phyloP scores from a whole-genome alignment of 208 protist genomes.

The Leptomonas seymouri region DNA sequence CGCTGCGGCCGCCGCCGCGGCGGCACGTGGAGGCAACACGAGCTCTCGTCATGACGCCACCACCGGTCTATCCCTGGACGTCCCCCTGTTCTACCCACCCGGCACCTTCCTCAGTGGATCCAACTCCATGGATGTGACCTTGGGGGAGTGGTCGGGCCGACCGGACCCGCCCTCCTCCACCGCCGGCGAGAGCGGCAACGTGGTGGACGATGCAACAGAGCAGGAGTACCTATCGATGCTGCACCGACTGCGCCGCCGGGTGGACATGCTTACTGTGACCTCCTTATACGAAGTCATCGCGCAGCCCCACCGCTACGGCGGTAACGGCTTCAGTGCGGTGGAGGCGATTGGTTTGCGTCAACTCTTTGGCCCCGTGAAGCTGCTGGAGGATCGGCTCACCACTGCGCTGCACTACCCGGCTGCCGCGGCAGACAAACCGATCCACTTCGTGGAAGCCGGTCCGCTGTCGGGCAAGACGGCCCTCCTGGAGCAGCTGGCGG shows the following conservation, averaged over 20 bases:
- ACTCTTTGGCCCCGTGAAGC: conserved; percentile 77
- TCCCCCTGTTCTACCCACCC: conserved; percentile 30
- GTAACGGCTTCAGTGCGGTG: conserved; percentile 60
- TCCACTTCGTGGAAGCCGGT: conserved; percentile 82
- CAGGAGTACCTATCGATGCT: conserved; percentile 81
- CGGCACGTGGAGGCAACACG: conserved; percentile 1
- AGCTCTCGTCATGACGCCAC: background rate
- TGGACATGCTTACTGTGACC: conserved; percentile 57
- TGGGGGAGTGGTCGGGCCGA: conserved; percentile 67
- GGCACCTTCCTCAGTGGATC: conserved; percentile 72
- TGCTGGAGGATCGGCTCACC: conserved; percentile 78
- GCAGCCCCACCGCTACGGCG: conserved; percentile 51
- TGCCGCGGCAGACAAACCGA: conserved; percentile 53
- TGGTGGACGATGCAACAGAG: conserved; percentile 53
- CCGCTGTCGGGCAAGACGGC: conserved; percentile 76
- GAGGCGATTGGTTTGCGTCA: conserved; percentile 72
- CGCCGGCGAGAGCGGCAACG: conserved; percentile 12
- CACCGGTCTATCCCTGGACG: conserved; percentile 19
- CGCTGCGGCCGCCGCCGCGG: conserved; percentile 1
- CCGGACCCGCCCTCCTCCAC: conserved; percentile 41
- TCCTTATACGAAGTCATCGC: conserved; percentile 63
- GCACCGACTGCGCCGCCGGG: conserved; percentile 57
- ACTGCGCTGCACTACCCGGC: conserved; percentile 65
- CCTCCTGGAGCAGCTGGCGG: conserved; percentile 65
- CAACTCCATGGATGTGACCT: conserved; percentile 53